A percentile compares a stretch with the other conserved stretches of the same genome.
These are phyloP conservation scores for Vitis hybrid DNA, from an alignment of 177 flowering plant species.

Conservation along the genomic window DNA sequence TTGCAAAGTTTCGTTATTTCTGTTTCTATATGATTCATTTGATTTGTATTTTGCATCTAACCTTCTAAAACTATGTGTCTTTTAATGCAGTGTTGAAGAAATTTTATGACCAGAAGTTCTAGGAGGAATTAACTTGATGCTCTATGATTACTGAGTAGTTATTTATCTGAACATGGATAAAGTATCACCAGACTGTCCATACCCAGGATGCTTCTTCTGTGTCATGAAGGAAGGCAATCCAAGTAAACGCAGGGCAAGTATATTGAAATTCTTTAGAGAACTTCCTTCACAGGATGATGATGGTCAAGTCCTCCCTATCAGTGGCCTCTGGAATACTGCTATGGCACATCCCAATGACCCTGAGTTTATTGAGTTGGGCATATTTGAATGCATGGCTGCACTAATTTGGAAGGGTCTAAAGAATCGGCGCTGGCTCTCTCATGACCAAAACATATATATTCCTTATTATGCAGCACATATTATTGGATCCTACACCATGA, in stretches of 20 bases:
- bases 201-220: conserved; percentile 99
- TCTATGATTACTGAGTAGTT: conserved; percentile 18
- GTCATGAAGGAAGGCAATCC: conserved; percentile 99
- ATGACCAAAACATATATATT: conserved; percentile 94
- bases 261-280: conserved; percentile 87
- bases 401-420: conserved; percentile 95
- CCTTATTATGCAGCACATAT: conserved; percentile 99
- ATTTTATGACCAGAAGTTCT: neutral
- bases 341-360: conserved; percentile 99
- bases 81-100: conserved; percentile 14
- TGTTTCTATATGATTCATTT: neutral
- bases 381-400: conserved; percentile 99
- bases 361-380: conserved; percentile 95
- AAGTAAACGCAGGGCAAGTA: conserved; percentile 83
- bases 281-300: conserved; percentile 99
- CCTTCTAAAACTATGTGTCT: neutral
- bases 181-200: conserved; percentile 79
- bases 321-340: conserved; percentile 99
- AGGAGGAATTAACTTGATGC: conserved; percentile 7
- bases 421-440: conserved; percentile 95
- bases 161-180: conserved; percentile 62
- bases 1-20: neutral
- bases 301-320: conserved; percentile 99
- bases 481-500: conserved; percentile 99
- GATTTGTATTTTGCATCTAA: neutral